Percentiles rank a stretch among this genome's conserved stretches.
Evolutionary conservation across 441 rosid species (phyloP).

Genomic region (Erodium moschatum): DNA sequence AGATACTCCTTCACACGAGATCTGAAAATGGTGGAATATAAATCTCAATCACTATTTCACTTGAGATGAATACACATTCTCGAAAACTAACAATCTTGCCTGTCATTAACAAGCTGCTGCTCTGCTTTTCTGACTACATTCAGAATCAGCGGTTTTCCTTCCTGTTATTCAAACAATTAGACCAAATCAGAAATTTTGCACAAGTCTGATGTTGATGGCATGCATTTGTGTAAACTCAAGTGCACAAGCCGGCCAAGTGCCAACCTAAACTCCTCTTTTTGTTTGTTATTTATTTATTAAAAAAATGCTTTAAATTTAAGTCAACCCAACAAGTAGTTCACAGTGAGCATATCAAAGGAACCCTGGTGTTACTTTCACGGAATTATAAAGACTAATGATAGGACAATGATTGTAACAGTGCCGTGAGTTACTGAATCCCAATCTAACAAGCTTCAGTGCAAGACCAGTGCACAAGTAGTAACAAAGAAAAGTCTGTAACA

Average conservation of each 20-base stretch:
- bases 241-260: background rate
- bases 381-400: background rate
- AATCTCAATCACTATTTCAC: slow-evolving; percentile 7
- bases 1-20: slow-evolving; percentile 86
- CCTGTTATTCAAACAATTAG: slow-evolving; percentile 33
- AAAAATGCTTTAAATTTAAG: background rate
- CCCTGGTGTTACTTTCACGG: background rate
- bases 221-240: background rate
- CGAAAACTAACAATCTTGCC: slow-evolving; percentile 25
- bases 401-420: slow-evolving; percentile 2
- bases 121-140: slow-evolving; percentile 88
- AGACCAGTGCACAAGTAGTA: background rate
- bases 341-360: background rate
- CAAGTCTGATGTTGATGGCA: background rate
- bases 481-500: no score
- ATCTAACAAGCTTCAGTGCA: background rate
- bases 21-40: slow-evolving; percentile 27
- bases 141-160: slow-evolving; percentile 91
- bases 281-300: background rate
- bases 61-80: background rate
- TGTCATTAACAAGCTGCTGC: slow-evolving; percentile 72
- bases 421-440: background rate
- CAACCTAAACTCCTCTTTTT: background rate
- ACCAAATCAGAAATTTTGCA: background rate
- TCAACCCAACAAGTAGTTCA: background rate